Conservation (phyloP, 257 asterid species). For the Avicennia marina region DNA sequence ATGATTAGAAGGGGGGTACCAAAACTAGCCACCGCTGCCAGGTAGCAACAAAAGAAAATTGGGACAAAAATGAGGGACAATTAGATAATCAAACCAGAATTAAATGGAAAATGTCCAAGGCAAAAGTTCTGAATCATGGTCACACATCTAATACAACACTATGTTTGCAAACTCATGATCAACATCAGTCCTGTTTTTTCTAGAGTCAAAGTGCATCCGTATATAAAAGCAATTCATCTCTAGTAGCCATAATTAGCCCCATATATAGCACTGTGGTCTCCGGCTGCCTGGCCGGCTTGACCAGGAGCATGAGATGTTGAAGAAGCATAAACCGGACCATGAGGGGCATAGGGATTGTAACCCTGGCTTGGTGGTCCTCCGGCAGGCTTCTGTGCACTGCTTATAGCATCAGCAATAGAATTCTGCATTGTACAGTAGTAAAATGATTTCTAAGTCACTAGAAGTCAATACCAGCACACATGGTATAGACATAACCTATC, state of each 20-base stretch:
- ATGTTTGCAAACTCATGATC: no score
- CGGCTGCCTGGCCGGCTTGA: slow-evolving; percentile 39
- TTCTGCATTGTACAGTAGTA: slow-evolving; percentile 42
- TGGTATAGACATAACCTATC: no score
- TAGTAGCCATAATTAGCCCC: slow-evolving; percentile 57
- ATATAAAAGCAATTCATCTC: slow-evolving; percentile 1
- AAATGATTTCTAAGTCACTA: no score
- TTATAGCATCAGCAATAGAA: slow-evolving; percentile 60
- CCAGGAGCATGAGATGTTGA: slow-evolving; percentile 34
- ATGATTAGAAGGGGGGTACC: no score
- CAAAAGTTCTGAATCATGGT: no score
- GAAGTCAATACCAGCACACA: no score
- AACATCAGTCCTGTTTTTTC: neutral
- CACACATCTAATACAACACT: no score
- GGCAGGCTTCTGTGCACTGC: slow-evolving; percentile 31
- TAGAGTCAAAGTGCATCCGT: slow-evolving; percentile 4
- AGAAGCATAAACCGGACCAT: slow-evolving; percentile 43
- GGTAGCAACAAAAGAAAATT: no score
- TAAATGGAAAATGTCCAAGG: no score
- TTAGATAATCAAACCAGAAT: no score
- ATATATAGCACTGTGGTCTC: slow-evolving; percentile 56
- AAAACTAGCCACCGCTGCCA: no score
- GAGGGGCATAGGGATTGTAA: slow-evolving; percentile 56
- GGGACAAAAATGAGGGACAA: no score
- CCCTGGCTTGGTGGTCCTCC: slow-evolving; percentile 52